Percentiles rank a stretch among this genome's conserved stretches.
phyloP scores from a whole-genome alignment of 192 early-diverging fungal genomes.

The Gryganskiella cystojenkinii region DNA sequence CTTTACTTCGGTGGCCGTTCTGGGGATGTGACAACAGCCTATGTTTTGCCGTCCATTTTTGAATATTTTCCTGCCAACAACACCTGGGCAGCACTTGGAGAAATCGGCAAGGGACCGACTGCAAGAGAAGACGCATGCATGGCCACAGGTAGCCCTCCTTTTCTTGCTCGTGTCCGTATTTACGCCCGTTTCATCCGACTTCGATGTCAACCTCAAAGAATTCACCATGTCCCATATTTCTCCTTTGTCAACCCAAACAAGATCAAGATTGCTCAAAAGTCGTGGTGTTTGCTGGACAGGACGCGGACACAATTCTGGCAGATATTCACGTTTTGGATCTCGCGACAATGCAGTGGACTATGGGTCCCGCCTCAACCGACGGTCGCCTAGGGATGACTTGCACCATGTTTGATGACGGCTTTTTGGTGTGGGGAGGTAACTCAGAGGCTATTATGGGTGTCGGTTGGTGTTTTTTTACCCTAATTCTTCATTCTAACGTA shows the following conservation, averaged over 20 bases:
- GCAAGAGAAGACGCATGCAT: constrained; percentile 24
- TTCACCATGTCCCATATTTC: neutral
- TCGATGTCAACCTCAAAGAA: neutral
- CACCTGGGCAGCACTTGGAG: constrained; percentile 8
- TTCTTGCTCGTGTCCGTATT: neutral
- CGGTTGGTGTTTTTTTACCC: neutral
- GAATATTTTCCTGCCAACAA: constrained; percentile 25
- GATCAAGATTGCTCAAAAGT: constrained; percentile 11
- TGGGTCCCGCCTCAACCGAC: neutral
- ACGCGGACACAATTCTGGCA: neutral
- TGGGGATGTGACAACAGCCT: neutral
- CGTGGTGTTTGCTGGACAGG: constrained; percentile 25
- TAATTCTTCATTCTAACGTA: neutral
- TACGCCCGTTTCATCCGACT: neutral
- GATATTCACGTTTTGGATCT: constrained; percentile 34
- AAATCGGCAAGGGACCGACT: constrained; percentile 8
- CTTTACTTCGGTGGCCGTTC: constrained; percentile 31
- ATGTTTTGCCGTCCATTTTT: constrained; percentile 9
- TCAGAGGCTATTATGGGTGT: too few species aligned
- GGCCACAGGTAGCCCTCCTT: constrained; percentile 12
- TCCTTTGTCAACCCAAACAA: neutral
- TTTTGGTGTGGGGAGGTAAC: constrained; percentile 32
- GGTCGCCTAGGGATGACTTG: constrained; percentile 20
- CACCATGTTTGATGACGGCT: constrained; percentile 30
- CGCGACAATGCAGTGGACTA: constrained; percentile 11